Evolutionary conservation across 106 monocot species (phyloP).

Genomic region (Posidonia australis): DNA sequence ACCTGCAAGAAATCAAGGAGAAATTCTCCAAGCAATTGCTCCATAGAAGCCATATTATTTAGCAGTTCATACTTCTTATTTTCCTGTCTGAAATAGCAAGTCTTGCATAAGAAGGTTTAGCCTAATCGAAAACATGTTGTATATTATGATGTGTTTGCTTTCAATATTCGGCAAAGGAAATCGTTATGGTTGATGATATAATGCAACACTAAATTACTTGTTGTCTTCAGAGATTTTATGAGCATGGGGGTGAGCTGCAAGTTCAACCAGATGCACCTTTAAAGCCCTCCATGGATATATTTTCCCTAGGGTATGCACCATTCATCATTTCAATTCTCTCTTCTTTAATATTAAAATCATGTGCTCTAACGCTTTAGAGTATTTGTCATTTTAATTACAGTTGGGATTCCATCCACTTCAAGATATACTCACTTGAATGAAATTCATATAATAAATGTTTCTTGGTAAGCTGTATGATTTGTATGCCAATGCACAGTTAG

Average conservation of each 20-base stretch:
- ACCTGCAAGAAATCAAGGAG: no score
- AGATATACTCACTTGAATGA: no score
- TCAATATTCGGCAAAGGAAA: neutral
- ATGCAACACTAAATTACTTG: neutral
- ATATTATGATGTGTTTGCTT: neutral
- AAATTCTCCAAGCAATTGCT: no score
- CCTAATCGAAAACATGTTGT: neutral
- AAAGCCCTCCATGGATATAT: slow-evolving; percentile 97
- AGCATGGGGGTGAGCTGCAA: slow-evolving; percentile 71
- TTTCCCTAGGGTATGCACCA: slow-evolving; percentile 79
- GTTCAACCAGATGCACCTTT: slow-evolving; percentile 67
- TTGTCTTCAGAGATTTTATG: slow-evolving; percentile 75
- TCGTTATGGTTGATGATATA: neutral
- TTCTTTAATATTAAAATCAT: neutral
- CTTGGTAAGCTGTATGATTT: no score
- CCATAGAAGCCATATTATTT: no score
- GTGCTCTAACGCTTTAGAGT: neutral
- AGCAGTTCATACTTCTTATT: no score
- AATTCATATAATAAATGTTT: no score
- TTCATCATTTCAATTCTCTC: neutral
- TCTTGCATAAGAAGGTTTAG: no score
- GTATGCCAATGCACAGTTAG: no score
- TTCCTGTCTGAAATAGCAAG: no score
- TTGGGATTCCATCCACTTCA: no score
- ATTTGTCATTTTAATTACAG: neutral